Evolutionary conservation across 1,284 basidiomycete species (phyloP).

Genomic region (Neotropicomus parvogracilis): DNA sequence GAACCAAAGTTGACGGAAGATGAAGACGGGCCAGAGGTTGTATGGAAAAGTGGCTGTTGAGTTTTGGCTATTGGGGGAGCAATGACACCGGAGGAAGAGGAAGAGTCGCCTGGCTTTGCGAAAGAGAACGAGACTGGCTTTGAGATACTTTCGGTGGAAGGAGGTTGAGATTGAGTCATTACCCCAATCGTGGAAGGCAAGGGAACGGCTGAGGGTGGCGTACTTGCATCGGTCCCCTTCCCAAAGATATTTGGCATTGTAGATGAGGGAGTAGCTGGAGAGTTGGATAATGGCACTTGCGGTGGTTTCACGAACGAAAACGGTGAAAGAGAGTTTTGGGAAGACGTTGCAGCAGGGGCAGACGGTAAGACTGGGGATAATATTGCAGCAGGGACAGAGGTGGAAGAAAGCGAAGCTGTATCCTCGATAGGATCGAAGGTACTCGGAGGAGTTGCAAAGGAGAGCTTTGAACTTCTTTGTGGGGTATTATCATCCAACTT

Average conservation of each 20-base stretch:
- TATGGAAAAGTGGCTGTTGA: conserved; percentile 7
- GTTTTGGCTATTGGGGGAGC: conserved; percentile 10
- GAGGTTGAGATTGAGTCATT: conserved; percentile 9
- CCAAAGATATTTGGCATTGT: conserved; percentile 26
- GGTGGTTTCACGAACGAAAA: conserved; percentile 20
- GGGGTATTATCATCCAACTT: conserved; percentile 1
- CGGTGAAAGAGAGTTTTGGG: conserved; percentile 6
- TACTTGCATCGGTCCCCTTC: conserved; percentile 11
- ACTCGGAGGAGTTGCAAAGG: conserved; percentile 11
- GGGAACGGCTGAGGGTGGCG: conserved; percentile 1
- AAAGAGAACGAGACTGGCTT: conserved; percentile 21
- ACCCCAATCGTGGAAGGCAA: conserved; percentile 5
- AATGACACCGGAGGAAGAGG: conserved; percentile 1
- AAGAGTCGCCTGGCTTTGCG: conserved; percentile 13
- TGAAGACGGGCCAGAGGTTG: conserved; percentile 2
- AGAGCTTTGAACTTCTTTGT: conserved; percentile 20
- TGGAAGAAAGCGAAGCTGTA: conserved; percentile 12
- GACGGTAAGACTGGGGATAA: conserved; percentile 5
- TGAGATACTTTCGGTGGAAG: conserved; percentile 4
- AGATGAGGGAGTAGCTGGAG: conserved; percentile 17
- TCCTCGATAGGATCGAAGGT: conserved; percentile 12
- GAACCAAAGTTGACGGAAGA: conserved; percentile 30
- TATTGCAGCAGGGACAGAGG: conserved; percentile 9
- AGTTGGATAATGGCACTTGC: conserved; percentile 11
- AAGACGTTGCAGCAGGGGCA: conserved; percentile 1